phyloP scores from a whole-genome alignment of 2,329 filamentous ascomycete species.

The Clonostachys rosea region DNA sequence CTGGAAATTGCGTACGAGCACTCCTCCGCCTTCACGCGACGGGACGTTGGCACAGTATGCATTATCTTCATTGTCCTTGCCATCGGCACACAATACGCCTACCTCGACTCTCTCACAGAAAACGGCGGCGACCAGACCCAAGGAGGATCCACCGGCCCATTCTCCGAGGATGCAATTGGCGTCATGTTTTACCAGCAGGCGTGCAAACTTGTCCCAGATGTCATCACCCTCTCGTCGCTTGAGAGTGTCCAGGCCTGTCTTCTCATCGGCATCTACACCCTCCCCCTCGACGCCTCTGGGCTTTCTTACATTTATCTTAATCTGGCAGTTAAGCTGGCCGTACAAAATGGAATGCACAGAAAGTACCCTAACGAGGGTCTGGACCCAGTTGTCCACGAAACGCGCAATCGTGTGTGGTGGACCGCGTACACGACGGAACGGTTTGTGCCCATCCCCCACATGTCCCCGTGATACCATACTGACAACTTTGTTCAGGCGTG shows the following conservation, averaged over 20 bases:
- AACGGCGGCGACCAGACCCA: conserved; percentile 7
- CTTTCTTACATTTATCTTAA: conserved; percentile 53
- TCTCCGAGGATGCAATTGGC: conserved; percentile 47
- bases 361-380: conserved; percentile 40
- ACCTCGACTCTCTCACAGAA: conserved; percentile 28
- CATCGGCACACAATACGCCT: conserved; percentile 45
- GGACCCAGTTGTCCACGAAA: conserved; percentile 42
- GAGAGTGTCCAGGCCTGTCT: conserved; percentile 54
- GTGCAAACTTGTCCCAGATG: conserved; percentile 46
- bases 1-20: conserved; percentile 34
- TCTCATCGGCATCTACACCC: conserved; percentile 47
- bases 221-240: conserved; percentile 49
- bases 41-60: conserved; percentile 35
- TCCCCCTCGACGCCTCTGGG: conserved; percentile 51
- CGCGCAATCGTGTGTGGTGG: conserved; percentile 52
- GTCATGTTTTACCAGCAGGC: conserved; percentile 52
- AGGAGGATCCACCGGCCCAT: conserved; percentile 12
- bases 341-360: conserved; percentile 57
- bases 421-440: conserved; percentile 48
- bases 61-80: conserved; percentile 41
- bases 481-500: conserved; percentile 28
- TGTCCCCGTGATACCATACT: conserved; percentile 3
- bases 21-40: conserved; percentile 24
- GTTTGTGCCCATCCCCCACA: conserved; percentile 25
- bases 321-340: conserved; percentile 49